Base-by-base conservation (phyloP, 2,329 filamentous ascomycete species). In the Penicillium psychrosexuale region DNA sequence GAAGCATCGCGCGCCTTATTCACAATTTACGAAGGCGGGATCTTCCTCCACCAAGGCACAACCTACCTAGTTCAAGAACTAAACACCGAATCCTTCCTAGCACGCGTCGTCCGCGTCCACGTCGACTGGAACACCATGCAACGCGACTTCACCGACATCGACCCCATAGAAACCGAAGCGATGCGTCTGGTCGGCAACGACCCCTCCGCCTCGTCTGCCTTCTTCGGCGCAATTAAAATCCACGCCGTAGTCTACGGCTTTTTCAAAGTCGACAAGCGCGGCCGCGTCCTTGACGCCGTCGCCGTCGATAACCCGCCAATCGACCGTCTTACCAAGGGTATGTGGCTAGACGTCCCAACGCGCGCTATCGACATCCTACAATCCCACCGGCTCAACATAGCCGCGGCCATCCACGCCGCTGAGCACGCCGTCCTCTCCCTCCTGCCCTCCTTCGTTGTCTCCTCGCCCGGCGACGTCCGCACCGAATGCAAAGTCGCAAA, bases 41-140 rank as follows among this genome's bases (percentile, higher is more conserved):
- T 99, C 59, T 99, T 96, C 75, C 80, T 99, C 5, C 94, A 99
- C 66, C 94, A 99, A 75, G 94, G 94, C n/a, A 85, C 86, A 60
- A 93, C 88, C 1, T 99, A 96, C 68, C 82, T 97, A 2, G 90
- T 99, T 49, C 89, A 91, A 63, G 91, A 97, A 64, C 92, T 97
- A 67, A 84, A 84, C 59, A 87, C 89, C 1, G 90, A 94, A 33
- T 82, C 82, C 57, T 87, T 86, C 67, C 86, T 97, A 62, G 94
- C 94, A 5, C 89, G 89, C 61, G 94, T 99, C 4, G 88, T 94
- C 72, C 84, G 84, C 56, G 93, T 97, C 47, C 89, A 89, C 60
- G 92, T 97, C 28, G 91, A 97, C 67, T 99, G 92, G 92, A 96
- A 87, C 1, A 99, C 94, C 0, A 85, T 88, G 67, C 93, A 97